Base-by-base conservation (phyloP, 352 stramenopile species). In the Phytophthora pini region DNA sequence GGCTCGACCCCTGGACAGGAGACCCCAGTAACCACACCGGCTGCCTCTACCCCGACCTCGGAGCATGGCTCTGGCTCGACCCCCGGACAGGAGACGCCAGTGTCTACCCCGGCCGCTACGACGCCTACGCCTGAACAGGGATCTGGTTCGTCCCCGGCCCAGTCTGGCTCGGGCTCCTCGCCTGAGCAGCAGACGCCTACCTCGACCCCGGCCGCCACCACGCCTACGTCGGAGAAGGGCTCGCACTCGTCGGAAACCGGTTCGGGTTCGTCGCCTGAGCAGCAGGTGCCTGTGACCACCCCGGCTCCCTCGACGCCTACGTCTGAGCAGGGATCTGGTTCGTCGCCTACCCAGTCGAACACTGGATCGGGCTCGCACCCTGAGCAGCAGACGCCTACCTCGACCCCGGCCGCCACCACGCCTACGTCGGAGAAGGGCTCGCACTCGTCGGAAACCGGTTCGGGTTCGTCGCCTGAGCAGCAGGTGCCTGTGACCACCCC, bases 111-210 rank as follows among this genome's bases (percentile, higher is more conserved):
- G 9, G 48, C 56, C 51, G 34, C 56, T 5, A 32, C 56, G 17
- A 61, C 54, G 11, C 51, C 51, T 29, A 59, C 58, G 17, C 17
- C 45, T 7, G 31, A 53, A 46, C 29, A 56, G 13, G 49, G 29
- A 0, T 41, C 57, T 39, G 39, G n/a, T 15, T 49, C 54, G 31
- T 38, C 60, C 1, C 38, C 38, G 38, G 13, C 38, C 12, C 38
- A 43, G 38, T 22, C 38, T 20, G 38, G 38, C 5, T 43, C 38
- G 15, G 38, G 38, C 4, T 43, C 38, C 1, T 20, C 13, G 0
- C 38, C 38, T n/a, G 51, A 53, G 15, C 51, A 58, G 51, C 26
- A 59, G 24, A 56, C 36, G 0, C 56, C 56, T 26, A 27, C 15
- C 32, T 43, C 34, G 5, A 62, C 55, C 12, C 55, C 55, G 0